Percentiles rank a stretch among this genome's conserved stretches.
Evolutionary conservation across 495 filamentous ascomycete genomes (phyloP).

Genomic region (Margaritispora aquatica): DNA sequence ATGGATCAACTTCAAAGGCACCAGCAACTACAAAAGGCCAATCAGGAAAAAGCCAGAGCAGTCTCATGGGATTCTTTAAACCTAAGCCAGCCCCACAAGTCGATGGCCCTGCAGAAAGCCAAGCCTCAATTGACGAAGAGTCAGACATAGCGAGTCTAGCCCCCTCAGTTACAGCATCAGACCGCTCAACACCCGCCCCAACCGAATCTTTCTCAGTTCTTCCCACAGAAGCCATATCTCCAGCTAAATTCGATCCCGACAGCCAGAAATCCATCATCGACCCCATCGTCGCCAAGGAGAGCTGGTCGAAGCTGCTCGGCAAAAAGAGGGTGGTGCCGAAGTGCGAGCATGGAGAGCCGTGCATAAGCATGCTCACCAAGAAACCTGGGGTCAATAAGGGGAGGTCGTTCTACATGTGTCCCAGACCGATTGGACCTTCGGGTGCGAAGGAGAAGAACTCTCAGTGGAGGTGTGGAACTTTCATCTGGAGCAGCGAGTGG

Average conservation of each 20-base stretch:
- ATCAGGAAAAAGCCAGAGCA: conserved; percentile 57
- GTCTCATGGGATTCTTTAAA: conserved; percentile 78
- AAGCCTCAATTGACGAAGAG: conserved; percentile 10
- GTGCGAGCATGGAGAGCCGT: conserved; percentile 87
- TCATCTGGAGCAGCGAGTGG: conserved; percentile 60
- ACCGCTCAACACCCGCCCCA: conserved; percentile 1
- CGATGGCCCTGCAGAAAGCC: conserved; percentile 10
- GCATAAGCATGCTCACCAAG: conserved; percentile 72
- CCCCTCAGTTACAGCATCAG: not conserved
- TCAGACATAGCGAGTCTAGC: not conserved
- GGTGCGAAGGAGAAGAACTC: conserved; percentile 77
- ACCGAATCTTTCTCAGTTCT: not conserved
- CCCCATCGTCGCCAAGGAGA: conserved; percentile 68
- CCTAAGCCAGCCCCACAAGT: conserved; percentile 34
- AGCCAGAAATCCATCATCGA: conserved; percentile 47
- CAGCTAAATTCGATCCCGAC: conserved; percentile 12
- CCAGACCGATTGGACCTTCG: conserved; percentile 73
- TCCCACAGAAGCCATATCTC: not conserved
- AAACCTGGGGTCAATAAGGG: conserved; percentile 83
- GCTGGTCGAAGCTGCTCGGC: conserved; percentile 80
- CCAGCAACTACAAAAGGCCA: conserved; percentile 24
- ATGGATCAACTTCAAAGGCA: conserved; percentile 22
- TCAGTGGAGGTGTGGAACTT: conserved; percentile 79
- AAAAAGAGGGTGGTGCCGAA: conserved; percentile 65
- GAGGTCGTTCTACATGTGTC: conserved; percentile 80